Base-by-base conservation (phyloP, 495 filamentous ascomycete species). In the Friedmanniomyces endolithicus region DNA sequence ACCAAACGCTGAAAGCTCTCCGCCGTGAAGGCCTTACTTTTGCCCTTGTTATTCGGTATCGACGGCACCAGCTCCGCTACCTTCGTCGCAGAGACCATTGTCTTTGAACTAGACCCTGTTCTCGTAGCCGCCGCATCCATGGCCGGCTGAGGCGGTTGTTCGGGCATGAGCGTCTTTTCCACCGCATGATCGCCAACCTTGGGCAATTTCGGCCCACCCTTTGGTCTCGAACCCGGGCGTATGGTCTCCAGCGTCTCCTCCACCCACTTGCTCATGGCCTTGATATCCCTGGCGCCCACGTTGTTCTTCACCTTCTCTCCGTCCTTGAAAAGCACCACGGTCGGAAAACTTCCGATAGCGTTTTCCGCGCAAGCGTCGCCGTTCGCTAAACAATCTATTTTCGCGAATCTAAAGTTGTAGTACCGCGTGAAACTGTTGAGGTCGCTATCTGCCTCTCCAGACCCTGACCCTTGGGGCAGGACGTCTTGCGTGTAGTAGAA, bases 401-500 rank as follows among this genome's bases (percentile, higher is more conserved):
- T 76, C 2, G 76, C 92, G 64, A 97, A 96, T 61, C 87, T 81
- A 70, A 97, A 90, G 68, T 94, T 79, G 67, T 96, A 97, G 67
- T 82, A 92, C 34, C 76, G 72, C 11, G 76, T 76, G 61, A 85
- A 85, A 0, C 77, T 75, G 60, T 84, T 83, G 33, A 79, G 40
- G n/a, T 77, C 77, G n/a, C 62, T 62, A n/a, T 52, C 60, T 25
- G 59, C 53, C 16, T 55, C 56, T 31, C 55, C 63, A 2, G 70
- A 66, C 29, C 74, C 73, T 17, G 70, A 56, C 23, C 70, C 66
- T 61, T 74, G 72, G 19, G 72, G 68, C 34, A 82, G 50, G 0
- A 87, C 83, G 62, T 86, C 82, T n/a, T 86, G 92, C 7, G 90
- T 95, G 68, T 90, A 95, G 72, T 96, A 95, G 70, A 81, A 96